phyloP scores from a whole-genome alignment of 257 asterid genomes.

The Solanum piurae region DNA sequence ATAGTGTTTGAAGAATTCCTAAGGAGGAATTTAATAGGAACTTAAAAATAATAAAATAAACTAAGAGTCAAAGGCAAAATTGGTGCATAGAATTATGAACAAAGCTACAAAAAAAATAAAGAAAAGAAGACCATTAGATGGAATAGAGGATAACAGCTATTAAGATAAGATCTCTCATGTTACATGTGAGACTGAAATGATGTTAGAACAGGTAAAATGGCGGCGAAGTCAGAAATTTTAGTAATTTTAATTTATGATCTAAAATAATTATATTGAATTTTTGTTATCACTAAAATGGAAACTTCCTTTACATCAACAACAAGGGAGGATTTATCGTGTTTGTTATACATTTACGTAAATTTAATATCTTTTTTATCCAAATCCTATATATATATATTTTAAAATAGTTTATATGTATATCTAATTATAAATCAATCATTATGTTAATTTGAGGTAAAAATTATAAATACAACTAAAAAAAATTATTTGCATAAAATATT shows the following conservation, averaged over 20 bases:
- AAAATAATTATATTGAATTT: background rate
- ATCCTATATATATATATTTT: background rate
- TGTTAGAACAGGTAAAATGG: background rate
- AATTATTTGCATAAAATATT: background rate
- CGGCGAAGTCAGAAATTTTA: background rate
- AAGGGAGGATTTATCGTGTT: background rate
- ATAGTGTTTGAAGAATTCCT: conserved; percentile 11
- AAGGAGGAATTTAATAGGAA: background rate
- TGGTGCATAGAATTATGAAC: background rate
- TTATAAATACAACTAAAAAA: background rate
- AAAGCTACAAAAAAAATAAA: background rate
- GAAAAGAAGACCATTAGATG: background rate
- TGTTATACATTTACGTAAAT: background rate
- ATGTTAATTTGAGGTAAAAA: background rate
- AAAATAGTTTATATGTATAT: no score
- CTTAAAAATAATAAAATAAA: background rate
- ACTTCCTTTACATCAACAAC: background rate
- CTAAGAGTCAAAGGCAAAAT: background rate
- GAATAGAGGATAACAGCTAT: conserved; percentile 10
- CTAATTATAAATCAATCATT: background rate
- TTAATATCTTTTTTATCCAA: background rate
- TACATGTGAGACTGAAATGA: background rate
- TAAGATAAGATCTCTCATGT: background rate
- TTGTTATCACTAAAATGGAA: background rate
- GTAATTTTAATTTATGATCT: background rate